Evolutionary conservation across 2,329 filamentous ascomycete genomes (phyloP), one percentile per base, ranked within the genome.

Genomic region (Colletotrichum simmondsii): DNA sequence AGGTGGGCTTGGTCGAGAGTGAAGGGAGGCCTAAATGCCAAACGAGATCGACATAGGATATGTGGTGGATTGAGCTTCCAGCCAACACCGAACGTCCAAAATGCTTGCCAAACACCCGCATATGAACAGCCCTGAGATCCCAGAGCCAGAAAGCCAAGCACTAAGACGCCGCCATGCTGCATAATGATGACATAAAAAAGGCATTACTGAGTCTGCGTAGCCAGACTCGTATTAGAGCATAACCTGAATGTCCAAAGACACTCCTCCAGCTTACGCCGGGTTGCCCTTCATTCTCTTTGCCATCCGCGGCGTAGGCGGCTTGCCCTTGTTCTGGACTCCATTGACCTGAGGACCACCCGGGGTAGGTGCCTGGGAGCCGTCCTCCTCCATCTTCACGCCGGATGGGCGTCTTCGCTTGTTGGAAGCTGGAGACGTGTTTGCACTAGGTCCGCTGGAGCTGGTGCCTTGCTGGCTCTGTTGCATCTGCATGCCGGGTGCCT

Each of bases 381-480:
- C 88, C 12, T 91, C 89, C 74, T 91, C 89, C 5, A 81, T 80
- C 82, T 91, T 91, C 24, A 91, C 87, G 4, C 86, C 86, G 0
- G 89, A 91, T 0, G 88, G 87, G 35, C 89, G 84, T 76, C 89
- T 82, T 66, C 89, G 84, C 81, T 91, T 91, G 75, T 90, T 90
- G 42, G 87, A 89, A 28, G 88, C 86, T 52, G 90, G 90, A 37
- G 89, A 91, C 5, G 91, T 93, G 81, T 92, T 93, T 69, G 91
- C 90, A 78, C 90, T 92, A 7, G 90, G 90, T 2, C 90, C 91
- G 79, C 89, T 91, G 11, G 91, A 92, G 79, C 85, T 90, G 37
- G 91, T 92, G 52, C 91, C 91, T 78, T 93, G 91, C 79, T 92
- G 91, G 79, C 91, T 92, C 75, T 90, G 89, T 79, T 93, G 91